Evolutionary conservation across 257 asterid species (phyloP), one percentile per base, ranked within the genome.

Genomic region (Echium plantagineum): DNA sequence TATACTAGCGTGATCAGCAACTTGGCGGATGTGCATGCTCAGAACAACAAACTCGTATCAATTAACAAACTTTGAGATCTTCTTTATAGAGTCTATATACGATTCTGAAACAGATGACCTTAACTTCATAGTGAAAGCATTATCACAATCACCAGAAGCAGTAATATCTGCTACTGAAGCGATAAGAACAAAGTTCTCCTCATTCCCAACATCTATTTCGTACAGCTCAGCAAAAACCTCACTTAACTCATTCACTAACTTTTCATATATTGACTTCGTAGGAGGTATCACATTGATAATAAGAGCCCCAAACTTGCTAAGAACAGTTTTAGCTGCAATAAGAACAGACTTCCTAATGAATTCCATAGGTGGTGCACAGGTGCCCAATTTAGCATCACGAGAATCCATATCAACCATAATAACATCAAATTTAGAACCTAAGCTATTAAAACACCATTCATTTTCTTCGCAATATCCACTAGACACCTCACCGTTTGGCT

Each of bases 341-440:
- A 91, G 78, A 67, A 78, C 85, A 6, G 81, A 62, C 62, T 68
- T 83, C 28, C 71, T 62, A 1, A 80, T 58, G 62, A 91, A 85
- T 65, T 81, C 78, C 69, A 71, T 1, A 1, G 98, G 98, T 6
- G 98, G 98, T 3, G 95, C 98, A 63, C 71, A 80, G 18, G 66
- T 73, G 46, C 95, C 93, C 52, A 55, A 17, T 19, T 47, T 49
- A 28, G 73, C 74, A 61, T 87, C 90, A 62, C 75, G 75, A 0
- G 96, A 84, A 68, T 91, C 98, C 83, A 91, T 57, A 80, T 91
- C 98, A 71, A 85, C 90, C 98, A 91, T 91, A 24, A 85, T 55
- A 65, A 76, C 82, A 67, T 88, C 83, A 71, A 83, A 91, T 54
- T 55, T 79, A 55, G 63, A 48, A 48, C 38, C 69, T 19, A 52